Evolutionary conservation across 2,329 filamentous ascomycete species (phyloP).

Genomic region (Aaosphaeria pasadenensis): DNA sequence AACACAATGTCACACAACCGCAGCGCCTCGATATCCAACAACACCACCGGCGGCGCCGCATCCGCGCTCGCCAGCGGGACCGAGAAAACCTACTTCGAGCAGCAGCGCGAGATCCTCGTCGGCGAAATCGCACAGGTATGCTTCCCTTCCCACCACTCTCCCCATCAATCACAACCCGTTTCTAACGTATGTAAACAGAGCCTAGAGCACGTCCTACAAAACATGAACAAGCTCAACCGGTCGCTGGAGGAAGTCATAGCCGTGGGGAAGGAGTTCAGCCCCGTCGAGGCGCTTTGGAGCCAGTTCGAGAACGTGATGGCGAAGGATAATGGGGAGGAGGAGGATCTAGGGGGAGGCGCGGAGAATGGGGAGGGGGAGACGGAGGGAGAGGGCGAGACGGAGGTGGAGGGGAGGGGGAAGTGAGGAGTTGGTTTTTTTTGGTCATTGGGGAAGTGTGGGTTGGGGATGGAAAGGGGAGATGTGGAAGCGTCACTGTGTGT

Average conservation of each 20-base stretch:
- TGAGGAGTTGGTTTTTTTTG: conserved; percentile 10
- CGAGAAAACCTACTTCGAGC: conserved; percentile 63
- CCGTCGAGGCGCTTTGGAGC: conserved; percentile 94
- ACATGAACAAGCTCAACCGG: conserved; percentile 93
- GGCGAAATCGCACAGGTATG: conserved; percentile 69
- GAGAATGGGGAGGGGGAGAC: conserved; percentile 18
- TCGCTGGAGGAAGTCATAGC: conserved; percentile 88
- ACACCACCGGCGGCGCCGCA: conserved; percentile 2
- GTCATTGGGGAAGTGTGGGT: conserved; percentile 16
- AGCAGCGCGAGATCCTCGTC: conserved; percentile 69
- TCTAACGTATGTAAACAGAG: conserved; percentile 39
- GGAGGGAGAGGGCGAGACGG: conserved; percentile 15
- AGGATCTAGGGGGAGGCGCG: conserved; percentile 25
- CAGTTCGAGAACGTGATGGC: conserved; percentile 97
- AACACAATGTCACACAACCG: not conserved
- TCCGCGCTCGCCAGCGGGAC: not conserved
- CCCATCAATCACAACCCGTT: not conserved
- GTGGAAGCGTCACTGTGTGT: not conserved
- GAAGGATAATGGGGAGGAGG: conserved; percentile 58
- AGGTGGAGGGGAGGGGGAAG: not conserved
- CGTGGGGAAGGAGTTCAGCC: conserved; percentile 96
- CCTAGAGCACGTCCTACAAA: conserved; percentile 87
- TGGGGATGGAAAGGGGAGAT: conserved; percentile 7
- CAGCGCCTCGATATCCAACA: not conserved
- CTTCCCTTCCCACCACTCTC: not conserved